Evolutionary conservation across 768 basidiomycete species (phyloP), one percentile per base, ranked within the genome.

Genomic region (Leucosporidium scottii): DNA sequence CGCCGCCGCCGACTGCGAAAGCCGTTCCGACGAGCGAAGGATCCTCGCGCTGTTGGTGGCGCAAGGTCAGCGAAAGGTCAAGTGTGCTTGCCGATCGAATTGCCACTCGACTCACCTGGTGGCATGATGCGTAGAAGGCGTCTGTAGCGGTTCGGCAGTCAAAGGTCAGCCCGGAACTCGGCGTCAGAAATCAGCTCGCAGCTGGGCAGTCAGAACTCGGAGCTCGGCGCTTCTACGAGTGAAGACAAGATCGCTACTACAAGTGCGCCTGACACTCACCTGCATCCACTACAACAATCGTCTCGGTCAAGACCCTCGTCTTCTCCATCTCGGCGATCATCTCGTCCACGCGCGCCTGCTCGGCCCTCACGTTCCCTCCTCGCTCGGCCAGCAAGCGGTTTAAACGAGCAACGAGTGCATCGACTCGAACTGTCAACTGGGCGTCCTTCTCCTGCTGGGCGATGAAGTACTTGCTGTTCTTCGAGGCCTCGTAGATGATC

Each of bases 271-370:
- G 93, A 79, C 94, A 96, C 5, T 91, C 91, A 77, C 97, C 94
- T 85, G 93, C 92, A 75, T 99, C 96, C 36, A 96, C 86, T 76
- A 98, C 93, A 8, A 97, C 89, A 67, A 99, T 90, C 25, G 80
- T 83, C 77, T 93, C 90, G 3, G 84, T 83, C 34, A 97, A 79
- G 76, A 97, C 92, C 56, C 93, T 78, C 47, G 92, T 85, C 74
- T 81, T 84, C 58, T 82, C 79, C 63, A 97, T 91, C 71, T 87
- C 84, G 65, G 85, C 83, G 31, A 73, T 48, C 51, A 71, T 71
- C 7, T 56, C 17, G 34, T 74, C 69, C 23, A 61, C 65, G 1
- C 15, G 57, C 34, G 53, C 61, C 18, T 65, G 64, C n/a, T 73
- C 71, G 27, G 27, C 0, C 5, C 13, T 10, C 47, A 65, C 20